phyloP scores from a whole-genome alignment of 2,329 filamentous ascomycete genomes.

The Fusarium drepaniforme region DNA sequence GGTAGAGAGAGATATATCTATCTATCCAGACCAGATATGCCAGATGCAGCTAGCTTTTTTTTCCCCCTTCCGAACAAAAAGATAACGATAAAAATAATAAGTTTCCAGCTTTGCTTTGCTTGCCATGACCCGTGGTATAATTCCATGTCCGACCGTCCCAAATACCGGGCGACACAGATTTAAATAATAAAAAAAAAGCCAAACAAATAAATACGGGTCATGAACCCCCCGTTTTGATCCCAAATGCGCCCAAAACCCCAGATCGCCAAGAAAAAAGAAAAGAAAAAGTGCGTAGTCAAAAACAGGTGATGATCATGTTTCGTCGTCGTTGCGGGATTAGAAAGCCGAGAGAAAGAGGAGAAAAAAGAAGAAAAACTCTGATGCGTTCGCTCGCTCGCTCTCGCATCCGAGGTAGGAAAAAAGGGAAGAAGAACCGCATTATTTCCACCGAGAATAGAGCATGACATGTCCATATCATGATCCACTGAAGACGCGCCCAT shows the following conservation, averaged over 20 bases:
- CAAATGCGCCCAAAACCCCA: constrained; percentile 25
- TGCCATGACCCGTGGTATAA: constrained; percentile 28
- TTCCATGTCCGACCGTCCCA: constrained; percentile 13
- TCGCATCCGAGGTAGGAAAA: background rate
- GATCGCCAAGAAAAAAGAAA: constrained; percentile 22
- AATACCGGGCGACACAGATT: constrained; percentile 12
- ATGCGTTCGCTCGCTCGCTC: background rate
- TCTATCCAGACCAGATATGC: background rate
- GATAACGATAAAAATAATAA: background rate
- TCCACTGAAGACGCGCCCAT: background rate
- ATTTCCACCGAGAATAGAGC: background rate
- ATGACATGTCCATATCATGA: background rate
- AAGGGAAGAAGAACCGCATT: background rate
- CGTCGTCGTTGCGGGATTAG: background rate
- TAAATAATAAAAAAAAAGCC: background rate
- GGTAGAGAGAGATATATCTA: background rate
- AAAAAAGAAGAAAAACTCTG: background rate
- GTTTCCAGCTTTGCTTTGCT: constrained; percentile 1
- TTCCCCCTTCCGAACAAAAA: background rate
- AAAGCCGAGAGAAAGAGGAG: background rate
- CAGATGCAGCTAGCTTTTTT: background rate
- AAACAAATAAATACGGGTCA: constrained; percentile 1
- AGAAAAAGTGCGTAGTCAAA: background rate
- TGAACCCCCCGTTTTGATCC: constrained; percentile 17
- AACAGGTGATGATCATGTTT: constrained; percentile 19